A percentile compares a stretch with the other conserved stretches of the same genome.
Conservation (phyloP, 176 grass and related monocot species). For the Carex kokanica region DNA sequence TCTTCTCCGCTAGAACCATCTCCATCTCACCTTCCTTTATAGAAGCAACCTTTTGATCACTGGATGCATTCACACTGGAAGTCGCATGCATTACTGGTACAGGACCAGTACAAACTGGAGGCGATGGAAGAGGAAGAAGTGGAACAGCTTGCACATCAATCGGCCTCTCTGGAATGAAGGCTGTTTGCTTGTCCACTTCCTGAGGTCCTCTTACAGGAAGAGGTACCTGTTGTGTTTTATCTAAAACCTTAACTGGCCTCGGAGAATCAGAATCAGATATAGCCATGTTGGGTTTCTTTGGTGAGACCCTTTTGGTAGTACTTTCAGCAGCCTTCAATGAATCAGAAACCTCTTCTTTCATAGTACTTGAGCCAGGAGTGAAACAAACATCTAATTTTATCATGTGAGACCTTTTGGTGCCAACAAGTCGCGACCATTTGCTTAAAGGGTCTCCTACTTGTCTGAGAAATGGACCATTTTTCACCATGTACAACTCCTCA, state of each 20-base stretch:
- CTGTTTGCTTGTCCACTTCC: background rate
- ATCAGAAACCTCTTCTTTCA: constrained; percentile 34
- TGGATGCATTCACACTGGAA: background rate
- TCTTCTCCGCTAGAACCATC: background rate
- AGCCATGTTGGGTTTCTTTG: background rate
- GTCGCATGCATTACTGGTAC: background rate
- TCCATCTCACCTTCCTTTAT: background rate
- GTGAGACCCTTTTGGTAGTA: constrained; percentile 9
- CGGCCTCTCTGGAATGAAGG: background rate
- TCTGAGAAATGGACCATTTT: constrained; percentile 76
- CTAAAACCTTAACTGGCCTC: constrained; percentile 3
- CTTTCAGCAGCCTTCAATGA: constrained; percentile 6
- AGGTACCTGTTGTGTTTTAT: background rate
- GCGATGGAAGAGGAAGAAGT: background rate
- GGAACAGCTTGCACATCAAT: background rate
- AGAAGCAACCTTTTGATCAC: background rate
- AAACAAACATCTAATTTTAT: constrained; percentile 59
- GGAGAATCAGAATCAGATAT: background rate
- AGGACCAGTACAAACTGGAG: background rate
- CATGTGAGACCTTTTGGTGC: constrained; percentile 56
- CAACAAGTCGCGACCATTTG: constrained; percentile 64
- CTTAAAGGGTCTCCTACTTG: constrained; percentile 58
- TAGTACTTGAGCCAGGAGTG: constrained; percentile 34
- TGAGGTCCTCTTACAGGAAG: background rate
- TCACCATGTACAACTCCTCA: constrained; percentile 78